Percentiles rank a stretch among this genome's conserved stretches.
Conservation (phyloP, 495 filamentous ascomycete species). For the Halenospora varia region DNA sequence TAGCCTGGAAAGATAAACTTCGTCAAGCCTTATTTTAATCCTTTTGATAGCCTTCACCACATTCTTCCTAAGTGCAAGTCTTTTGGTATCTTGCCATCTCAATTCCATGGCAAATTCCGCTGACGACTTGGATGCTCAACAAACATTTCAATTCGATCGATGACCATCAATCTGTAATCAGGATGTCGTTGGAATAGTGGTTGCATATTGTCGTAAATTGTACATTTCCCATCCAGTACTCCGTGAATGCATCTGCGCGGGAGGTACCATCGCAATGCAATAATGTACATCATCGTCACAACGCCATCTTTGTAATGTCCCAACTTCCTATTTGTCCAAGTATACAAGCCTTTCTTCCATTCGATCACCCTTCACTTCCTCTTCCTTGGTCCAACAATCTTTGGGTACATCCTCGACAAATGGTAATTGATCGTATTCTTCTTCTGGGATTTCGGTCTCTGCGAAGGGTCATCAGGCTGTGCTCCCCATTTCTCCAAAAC, state of each 20-base stretch:
- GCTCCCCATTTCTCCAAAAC: not conserved
- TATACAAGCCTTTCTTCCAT: slow-evolving; percentile 2
- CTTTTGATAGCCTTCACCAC: too few species aligned
- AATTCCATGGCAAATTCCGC: too few species aligned
- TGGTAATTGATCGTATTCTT: slow-evolving; percentile 96
- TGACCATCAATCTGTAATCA: too few species aligned
- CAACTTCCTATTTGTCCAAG: not conserved
- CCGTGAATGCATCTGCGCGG: slow-evolving; percentile 8
- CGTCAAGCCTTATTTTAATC: not conserved
- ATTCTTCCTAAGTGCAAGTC: too few species aligned
- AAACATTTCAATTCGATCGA: too few species aligned
- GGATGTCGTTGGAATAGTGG: too few species aligned
- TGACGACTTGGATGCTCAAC: too few species aligned
- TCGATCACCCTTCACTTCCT: slow-evolving; percentile 43
- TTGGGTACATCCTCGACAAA: slow-evolving; percentile 78
- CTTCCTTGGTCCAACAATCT: slow-evolving; percentile 71
- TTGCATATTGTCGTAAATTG: too few species aligned
- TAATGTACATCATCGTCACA: slow-evolving; percentile 14
- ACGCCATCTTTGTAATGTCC: not conserved
- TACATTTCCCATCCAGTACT: slow-evolving; percentile 4
- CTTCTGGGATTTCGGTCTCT: slow-evolving; percentile 61
- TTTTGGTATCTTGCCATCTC: too few species aligned
- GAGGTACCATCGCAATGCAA: slow-evolving; percentile 6
- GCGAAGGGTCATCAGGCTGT: slow-evolving; percentile 10
- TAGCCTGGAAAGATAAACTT: not conserved